Percentiles rank a stretch among this genome's conserved stretches.
phyloP scores from a whole-genome alignment of 2,329 filamentous ascomycete genomes.

The Pseudopyricularia cyperi region DNA sequence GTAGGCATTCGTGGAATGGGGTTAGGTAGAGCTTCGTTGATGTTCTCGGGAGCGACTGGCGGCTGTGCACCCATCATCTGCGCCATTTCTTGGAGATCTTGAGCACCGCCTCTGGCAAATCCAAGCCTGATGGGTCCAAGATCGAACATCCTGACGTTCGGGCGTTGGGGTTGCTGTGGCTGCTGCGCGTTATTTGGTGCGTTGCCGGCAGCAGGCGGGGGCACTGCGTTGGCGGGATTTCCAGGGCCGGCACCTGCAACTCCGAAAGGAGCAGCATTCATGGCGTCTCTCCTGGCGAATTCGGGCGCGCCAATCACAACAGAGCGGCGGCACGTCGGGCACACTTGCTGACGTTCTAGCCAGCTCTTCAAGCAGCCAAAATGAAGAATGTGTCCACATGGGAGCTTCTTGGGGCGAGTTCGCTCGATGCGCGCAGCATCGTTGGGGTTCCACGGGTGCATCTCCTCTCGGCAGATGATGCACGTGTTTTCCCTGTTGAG shows the following conservation, averaged over 20 bases:
- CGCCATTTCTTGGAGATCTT: constrained; percentile 54
- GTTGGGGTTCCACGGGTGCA: constrained; percentile 62
- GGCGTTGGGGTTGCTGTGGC: constrained; percentile 13
- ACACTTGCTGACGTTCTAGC: constrained; percentile 94
- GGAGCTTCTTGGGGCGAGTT: constrained; percentile 83
- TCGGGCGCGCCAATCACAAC: constrained; percentile 46
- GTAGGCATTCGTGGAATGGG: background rate
- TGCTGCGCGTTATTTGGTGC: constrained; percentile 13
- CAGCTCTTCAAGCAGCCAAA: constrained; percentile 91
- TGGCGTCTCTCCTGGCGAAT: constrained; percentile 10
- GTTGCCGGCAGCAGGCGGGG: constrained; percentile 14
- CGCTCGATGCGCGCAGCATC: constrained; percentile 66
- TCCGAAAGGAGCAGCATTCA: constrained; percentile 10
- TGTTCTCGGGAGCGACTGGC: constrained; percentile 11
- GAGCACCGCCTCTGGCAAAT: constrained; percentile 55
- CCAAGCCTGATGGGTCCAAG: constrained; percentile 64
- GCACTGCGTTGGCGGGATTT: background rate
- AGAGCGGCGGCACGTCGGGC: constrained; percentile 80
- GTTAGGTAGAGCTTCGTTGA: constrained; percentile 6
- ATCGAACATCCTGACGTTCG: constrained; percentile 21
- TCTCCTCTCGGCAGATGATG: constrained; percentile 95
- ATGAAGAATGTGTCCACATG: constrained; percentile 90
- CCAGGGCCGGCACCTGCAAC: constrained; percentile 4
- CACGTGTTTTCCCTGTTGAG: constrained; percentile 80
- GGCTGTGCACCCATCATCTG: constrained; percentile 43